phyloP scores from a whole-genome alignment of 805 yeast species.

The Wickerhamiella cacticola region DNA sequence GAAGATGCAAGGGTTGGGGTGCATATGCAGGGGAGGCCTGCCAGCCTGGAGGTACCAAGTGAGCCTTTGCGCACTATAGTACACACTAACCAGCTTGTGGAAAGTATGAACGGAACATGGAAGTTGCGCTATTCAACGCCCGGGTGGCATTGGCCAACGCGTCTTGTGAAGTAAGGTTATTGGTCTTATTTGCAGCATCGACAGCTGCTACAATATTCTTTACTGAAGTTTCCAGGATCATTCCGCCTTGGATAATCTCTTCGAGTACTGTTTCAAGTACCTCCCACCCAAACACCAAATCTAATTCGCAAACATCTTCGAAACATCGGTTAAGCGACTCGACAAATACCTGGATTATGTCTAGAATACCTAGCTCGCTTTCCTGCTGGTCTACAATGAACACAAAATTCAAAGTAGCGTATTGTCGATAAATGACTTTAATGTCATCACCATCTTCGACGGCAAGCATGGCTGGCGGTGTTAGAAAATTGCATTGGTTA shows the following conservation, averaged over 20 bases:
- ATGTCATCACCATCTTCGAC: conserved; percentile 54
- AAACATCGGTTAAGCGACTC: conserved; percentile 90
- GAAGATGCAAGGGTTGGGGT: not conserved
- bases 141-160: conserved; percentile 18
- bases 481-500: conserved; percentile 74
- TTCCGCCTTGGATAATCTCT: conserved; percentile 93
- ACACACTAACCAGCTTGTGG: not conserved
- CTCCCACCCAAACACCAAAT: conserved; percentile 98
- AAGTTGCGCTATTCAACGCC: conserved; percentile 21
- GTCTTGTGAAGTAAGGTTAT: conserved; percentile 15
- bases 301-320: conserved; percentile 88
- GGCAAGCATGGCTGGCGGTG: conserved; percentile 68
- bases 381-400: conserved; percentile 94
- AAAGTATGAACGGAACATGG: conserved; percentile 19
- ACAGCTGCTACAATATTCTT: conserved; percentile 56
- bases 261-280: conserved; percentile 72
- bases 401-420: conserved; percentile 92
- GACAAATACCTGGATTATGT: conserved; percentile 90
- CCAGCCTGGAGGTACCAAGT: not conserved
- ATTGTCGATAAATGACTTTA: conserved; percentile 83
- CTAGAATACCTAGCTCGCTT: conserved; percentile 84
- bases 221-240: conserved; percentile 92
- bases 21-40: conserved; percentile 6
- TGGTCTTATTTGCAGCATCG: conserved; percentile 28
- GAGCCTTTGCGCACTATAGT: not conserved